These are phyloP conservation scores for Isabelozyma gotoi DNA, from an alignment of 805 yeast genomes.

Conservation along the genomic window DNA sequence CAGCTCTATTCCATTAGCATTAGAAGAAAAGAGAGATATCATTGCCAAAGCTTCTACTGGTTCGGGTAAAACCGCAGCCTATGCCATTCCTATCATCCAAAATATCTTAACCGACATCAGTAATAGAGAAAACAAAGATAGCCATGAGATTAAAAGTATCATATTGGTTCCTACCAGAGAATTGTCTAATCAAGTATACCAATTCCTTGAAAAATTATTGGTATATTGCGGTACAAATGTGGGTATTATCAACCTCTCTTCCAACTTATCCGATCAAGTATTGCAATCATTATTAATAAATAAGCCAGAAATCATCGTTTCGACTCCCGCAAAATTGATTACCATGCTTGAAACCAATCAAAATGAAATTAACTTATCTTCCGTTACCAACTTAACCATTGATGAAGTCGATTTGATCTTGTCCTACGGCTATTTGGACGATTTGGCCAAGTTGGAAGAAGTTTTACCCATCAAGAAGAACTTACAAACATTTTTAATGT, in stretches of 20 bases:
- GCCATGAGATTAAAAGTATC: constrained; percentile 50
- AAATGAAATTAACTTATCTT: constrained; percentile 50
- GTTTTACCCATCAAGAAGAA: constrained; percentile 70
- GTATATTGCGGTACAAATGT: constrained; percentile 69
- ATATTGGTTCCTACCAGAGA: constrained; percentile 93
- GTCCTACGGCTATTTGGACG: constrained; percentile 89
- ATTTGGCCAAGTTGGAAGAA: constrained; percentile 63
- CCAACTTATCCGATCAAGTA: constrained; percentile 67
- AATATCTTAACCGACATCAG: constrained; percentile 52
- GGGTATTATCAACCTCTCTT: constrained; percentile 64
- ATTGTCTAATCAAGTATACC: constrained; percentile 78
- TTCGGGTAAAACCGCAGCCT: constrained; percentile 93
- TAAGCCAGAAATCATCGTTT: constrained; percentile 75
- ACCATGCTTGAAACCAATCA: constrained; percentile 48
- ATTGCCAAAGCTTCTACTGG: constrained; percentile 95
- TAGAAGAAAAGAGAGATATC: constrained; percentile 86
- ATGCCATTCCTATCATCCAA: constrained; percentile 83
- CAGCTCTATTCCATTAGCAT: constrained; percentile 86
- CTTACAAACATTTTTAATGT: constrained; percentile 89
- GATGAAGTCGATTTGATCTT: constrained; percentile 94
- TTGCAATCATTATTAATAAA: constrained; percentile 67
- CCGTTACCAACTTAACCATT: constrained; percentile 71
- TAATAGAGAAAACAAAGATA: constrained; percentile 15
- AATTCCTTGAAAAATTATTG: constrained; percentile 66
- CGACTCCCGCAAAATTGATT: constrained; percentile 83